phyloP scores from a whole-genome alignment of 176 grass and related monocot species.

The Juncus effusus region DNA sequence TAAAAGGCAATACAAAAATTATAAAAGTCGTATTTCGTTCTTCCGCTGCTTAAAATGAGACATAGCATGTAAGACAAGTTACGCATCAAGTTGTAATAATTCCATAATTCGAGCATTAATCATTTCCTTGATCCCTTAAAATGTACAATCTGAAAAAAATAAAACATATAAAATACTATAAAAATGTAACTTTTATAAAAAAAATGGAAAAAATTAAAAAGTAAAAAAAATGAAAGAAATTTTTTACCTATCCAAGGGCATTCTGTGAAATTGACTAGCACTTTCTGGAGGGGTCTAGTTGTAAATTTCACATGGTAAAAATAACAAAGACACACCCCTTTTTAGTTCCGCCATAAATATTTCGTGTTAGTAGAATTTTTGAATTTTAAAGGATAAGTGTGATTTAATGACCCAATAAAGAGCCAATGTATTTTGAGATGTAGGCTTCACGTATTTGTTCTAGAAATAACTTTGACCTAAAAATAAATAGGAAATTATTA shows the following conservation, averaged over 20 bases:
- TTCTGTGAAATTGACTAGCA: constrained; percentile 89
- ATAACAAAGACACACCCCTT: constrained; percentile 56
- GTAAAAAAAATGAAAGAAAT: too few relatives aligned
- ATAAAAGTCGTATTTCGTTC: constrained; percentile 94
- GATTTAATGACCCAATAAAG: constrained; percentile 84
- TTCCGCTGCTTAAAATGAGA: constrained; percentile 72
- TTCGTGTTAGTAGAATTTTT: constrained; percentile 61
- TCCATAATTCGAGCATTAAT: constrained; percentile 86
- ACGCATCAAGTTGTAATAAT: constrained; percentile 70
- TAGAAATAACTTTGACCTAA: constrained; percentile 62
- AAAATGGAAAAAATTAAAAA: constrained; percentile 11
- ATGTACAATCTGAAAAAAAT: constrained; percentile 70
- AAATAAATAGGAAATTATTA: constrained; percentile 8
- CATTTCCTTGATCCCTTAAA: constrained; percentile 95
- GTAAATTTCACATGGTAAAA: constrained; percentile 90
- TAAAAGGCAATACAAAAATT: background rate
- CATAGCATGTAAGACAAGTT: constrained; percentile 67
- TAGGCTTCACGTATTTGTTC: constrained; percentile 70
- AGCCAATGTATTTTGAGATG: constrained; percentile 60
- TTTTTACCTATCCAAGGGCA: constrained; percentile 89
- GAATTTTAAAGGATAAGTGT: constrained; percentile 51
- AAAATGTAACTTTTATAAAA: constrained; percentile 3
- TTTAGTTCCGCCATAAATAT: constrained; percentile 63
- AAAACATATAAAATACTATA: constrained; percentile 3
- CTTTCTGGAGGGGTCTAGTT: constrained; percentile 93